Percentiles rank a stretch among this genome's conserved stretches.
These are phyloP conservation scores for Arthroderma sp. DNA, from an alignment of 2,329 filamentous ascomycete genomes.

Conservation along the genomic window DNA sequence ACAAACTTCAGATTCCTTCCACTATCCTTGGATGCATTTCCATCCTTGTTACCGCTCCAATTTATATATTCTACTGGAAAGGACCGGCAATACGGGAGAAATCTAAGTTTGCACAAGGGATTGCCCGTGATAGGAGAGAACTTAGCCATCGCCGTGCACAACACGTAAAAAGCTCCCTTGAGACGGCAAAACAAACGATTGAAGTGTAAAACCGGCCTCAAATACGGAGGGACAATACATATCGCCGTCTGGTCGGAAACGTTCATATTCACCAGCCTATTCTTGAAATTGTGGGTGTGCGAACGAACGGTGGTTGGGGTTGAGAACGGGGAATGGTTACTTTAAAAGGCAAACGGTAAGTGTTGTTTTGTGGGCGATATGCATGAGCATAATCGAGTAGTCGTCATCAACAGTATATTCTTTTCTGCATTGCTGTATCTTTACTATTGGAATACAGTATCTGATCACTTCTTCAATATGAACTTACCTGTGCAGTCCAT, in stretches of 20 bases:
- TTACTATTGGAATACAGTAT: neutral
- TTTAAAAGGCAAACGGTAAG: too few relatives aligned
- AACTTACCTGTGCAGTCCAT: too few relatives aligned
- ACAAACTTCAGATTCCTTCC: slow-evolving; percentile 42
- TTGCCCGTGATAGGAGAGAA: slow-evolving; percentile 34
- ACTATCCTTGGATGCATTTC: slow-evolving; percentile 50
- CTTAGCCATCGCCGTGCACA: slow-evolving; percentile 5
- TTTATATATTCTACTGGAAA: slow-evolving; percentile 54
- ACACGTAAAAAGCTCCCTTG: slow-evolving; percentile 4
- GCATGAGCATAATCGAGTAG: slow-evolving; percentile 4
- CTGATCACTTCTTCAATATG: neutral
- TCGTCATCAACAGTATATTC: neutral
- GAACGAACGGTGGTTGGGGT: too few relatives aligned
- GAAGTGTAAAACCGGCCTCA: neutral
- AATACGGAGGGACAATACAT: too few relatives aligned
- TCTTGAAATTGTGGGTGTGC: too few relatives aligned
- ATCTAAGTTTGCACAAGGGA: slow-evolving; percentile 50
- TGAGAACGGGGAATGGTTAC: too few relatives aligned
- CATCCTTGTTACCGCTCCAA: slow-evolving; percentile 46
- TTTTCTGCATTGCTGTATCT: neutral
- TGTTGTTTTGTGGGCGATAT: neutral
- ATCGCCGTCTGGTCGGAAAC: too few relatives aligned
- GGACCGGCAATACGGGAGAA: slow-evolving; percentile 44
- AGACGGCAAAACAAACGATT: neutral
- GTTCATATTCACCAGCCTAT: too few relatives aligned